These are phyloP conservation scores for Sporothrix mexicana DNA, from an alignment of 2,329 filamentous ascomycete species.

Conservation along the genomic window DNA sequence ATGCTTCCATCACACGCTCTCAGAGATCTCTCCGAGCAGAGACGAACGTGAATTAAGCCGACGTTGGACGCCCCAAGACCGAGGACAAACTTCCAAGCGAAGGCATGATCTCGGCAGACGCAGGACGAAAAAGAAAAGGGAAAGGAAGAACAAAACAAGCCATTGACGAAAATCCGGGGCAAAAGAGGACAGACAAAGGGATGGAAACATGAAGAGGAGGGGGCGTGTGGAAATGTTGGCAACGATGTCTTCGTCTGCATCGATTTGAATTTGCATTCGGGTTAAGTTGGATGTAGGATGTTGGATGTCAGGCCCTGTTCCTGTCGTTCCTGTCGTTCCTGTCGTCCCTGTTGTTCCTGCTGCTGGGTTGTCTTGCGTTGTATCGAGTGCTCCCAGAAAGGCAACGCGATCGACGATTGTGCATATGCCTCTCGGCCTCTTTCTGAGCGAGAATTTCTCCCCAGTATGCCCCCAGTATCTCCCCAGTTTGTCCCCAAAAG, in stretches of 20 bases:
- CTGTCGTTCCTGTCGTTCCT: no score
- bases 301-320: neutral
- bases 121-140: slow-evolving; percentile 10
- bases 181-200: slow-evolving; percentile 9
- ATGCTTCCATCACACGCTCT: no score
- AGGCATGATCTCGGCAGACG: slow-evolving; percentile 18
- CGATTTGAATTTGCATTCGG: neutral
- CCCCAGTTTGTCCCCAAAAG: neutral
- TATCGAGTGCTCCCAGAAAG: neutral
- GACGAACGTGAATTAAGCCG: neutral
- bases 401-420: slow-evolving; percentile 15
- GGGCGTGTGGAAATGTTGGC: neutral
- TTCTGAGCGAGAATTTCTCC: neutral
- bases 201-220: slow-evolving; percentile 17
- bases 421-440: neutral
- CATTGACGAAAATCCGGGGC: slow-evolving; percentile 31
- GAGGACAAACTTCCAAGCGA: neutral
- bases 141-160: slow-evolving; percentile 14
- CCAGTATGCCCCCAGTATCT: neutral
- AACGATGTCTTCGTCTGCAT: no score
- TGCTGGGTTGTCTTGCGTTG: neutral
- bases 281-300: neutral
- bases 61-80: neutral
- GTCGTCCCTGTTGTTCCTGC: neutral
- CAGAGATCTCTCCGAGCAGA: no score